These are phyloP conservation scores for Eurotiales sp. DNA, from an alignment of 2,329 filamentous ascomycete genomes.

Conservation along the genomic window DNA sequence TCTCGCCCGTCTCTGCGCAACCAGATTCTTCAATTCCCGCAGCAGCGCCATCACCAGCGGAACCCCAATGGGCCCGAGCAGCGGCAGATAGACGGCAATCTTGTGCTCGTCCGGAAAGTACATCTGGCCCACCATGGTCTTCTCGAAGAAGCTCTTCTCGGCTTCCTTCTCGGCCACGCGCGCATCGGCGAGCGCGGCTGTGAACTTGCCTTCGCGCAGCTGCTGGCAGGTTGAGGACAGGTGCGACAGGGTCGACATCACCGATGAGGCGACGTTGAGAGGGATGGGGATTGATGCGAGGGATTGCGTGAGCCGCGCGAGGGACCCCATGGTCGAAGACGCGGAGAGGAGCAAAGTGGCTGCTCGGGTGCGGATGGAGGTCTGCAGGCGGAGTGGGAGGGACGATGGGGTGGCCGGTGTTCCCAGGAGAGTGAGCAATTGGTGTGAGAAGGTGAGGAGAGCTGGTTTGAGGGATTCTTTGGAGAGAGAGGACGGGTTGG, in stretches of 20 bases:
- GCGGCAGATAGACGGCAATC: conserved; percentile 87
- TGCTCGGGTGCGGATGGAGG: conserved; percentile 78
- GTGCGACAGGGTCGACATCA: conserved; percentile 73
- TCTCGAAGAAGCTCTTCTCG: conserved; percentile 95
- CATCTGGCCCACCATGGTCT: conserved; percentile 97
- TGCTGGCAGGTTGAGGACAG: conserved; percentile 72
- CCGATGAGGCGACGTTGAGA: conserved; percentile 76
- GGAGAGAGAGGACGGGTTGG: conserved; percentile 51
- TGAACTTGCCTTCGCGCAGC: conserved; percentile 59
- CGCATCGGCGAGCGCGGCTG: conserved; percentile 70
- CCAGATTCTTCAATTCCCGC: conserved; percentile 68
- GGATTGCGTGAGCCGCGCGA: conserved; percentile 78
- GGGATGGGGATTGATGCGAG: conserved; percentile 91
- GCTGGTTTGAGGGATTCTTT: conserved; percentile 68
- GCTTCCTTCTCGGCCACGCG: conserved; percentile 82
- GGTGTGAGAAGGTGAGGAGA: conserved; percentile 84
- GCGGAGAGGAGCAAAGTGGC: conserved; percentile 83
- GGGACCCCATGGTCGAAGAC: conserved; percentile 87
- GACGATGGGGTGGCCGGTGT: conserved; percentile 74
- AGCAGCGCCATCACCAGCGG: conserved; percentile 79
- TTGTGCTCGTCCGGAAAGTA: conserved; percentile 99
- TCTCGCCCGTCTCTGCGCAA: conserved; percentile 22
- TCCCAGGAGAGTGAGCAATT: conserved; percentile 82
- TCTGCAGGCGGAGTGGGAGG: conserved; percentile 77
- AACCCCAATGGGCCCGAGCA: conserved; percentile 86